Conservation (phyloP, 2,329 filamentous ascomycete species). For the Aspergillus transmontanensis region DNA sequence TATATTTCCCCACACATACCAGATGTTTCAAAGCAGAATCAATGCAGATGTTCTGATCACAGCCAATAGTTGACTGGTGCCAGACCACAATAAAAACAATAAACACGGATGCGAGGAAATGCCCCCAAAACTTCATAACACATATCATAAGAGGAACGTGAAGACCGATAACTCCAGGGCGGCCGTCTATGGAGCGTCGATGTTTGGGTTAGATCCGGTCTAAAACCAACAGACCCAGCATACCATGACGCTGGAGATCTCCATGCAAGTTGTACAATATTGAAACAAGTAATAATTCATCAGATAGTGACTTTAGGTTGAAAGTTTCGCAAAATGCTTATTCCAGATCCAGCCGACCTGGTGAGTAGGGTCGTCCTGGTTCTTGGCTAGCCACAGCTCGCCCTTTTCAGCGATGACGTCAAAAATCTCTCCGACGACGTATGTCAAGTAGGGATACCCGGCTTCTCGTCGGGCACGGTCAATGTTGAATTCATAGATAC, state of each 20-base stretch:
- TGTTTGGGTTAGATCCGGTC: neutral
- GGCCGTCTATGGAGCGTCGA: neutral
- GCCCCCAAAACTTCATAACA: constrained; percentile 4
- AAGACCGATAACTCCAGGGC: constrained; percentile 1
- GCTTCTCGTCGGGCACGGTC: constrained; percentile 88
- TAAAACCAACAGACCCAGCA: neutral
- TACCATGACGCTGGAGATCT: neutral
- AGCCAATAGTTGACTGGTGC: neutral
- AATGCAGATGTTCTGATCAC: neutral
- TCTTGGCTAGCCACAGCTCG: constrained; percentile 95
- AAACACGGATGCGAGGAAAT: constrained; percentile 6
- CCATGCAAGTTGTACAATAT: constrained; percentile 12
- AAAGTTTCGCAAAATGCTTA: constrained; percentile 80
- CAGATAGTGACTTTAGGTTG: constrained; percentile 17
- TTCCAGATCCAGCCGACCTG: constrained; percentile 98
- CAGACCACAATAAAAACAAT: constrained; percentile 3
- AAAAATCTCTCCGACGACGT: constrained; percentile 92
- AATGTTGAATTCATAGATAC: constrained; percentile 96
- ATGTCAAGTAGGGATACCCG: constrained; percentile 93
- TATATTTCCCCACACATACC: neutral
- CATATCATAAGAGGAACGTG: constrained; percentile 9
- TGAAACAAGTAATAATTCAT: neutral
- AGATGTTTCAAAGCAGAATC: neutral
- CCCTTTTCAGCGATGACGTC: constrained; percentile 95
- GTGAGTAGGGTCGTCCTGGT: constrained; percentile 83